phyloP scores from a whole-genome alignment of 2,329 filamentous ascomycete genomes.

The Microthyrium microscopicum region DNA sequence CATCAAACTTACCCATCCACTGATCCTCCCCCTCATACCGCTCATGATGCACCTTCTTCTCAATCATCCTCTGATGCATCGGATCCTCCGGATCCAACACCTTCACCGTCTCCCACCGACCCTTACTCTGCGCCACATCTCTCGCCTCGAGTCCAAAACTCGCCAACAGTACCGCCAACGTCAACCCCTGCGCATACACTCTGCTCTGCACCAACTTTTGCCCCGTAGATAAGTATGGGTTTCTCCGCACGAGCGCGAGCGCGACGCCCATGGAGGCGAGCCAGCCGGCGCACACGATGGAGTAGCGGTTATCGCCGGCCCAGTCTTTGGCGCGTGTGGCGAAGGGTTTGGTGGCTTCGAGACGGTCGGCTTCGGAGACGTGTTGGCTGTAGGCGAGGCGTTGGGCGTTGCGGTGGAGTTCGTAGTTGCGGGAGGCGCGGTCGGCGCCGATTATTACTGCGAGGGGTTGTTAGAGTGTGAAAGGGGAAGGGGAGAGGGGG shows the following conservation, averaged over 20 bases:
- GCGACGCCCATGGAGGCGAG: conserved; percentile 61
- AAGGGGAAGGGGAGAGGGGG: neutral
- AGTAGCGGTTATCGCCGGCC: conserved; percentile 68
- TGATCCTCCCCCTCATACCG: conserved; percentile 78
- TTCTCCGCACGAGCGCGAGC: conserved; percentile 59
- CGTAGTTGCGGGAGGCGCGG: conserved; percentile 51
- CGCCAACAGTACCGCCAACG: conserved; percentile 66
- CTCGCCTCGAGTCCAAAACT: conserved; percentile 66
- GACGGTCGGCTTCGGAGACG: conserved; percentile 37
- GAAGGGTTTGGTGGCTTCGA: conserved; percentile 37
- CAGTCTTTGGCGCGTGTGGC: conserved; percentile 51
- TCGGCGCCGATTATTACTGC: conserved; percentile 68
- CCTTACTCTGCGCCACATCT: conserved; percentile 61
- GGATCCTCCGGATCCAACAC: conserved; percentile 68
- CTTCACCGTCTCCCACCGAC: conserved; percentile 72
- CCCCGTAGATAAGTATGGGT: conserved; percentile 52
- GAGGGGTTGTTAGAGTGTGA: conserved; percentile 10
- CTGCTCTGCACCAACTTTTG: conserved; percentile 92
- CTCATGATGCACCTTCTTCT: conserved; percentile 79
- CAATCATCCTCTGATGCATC: conserved; percentile 64
- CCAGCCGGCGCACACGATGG: conserved; percentile 71
- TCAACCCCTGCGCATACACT: conserved; percentile 84
- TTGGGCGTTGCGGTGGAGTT: conserved; percentile 48
- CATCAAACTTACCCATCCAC: conserved; percentile 54
- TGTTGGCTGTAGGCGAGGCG: conserved; percentile 48